Conservation (phyloP, 805 yeast species). For the Candida lessepsii region DNA sequence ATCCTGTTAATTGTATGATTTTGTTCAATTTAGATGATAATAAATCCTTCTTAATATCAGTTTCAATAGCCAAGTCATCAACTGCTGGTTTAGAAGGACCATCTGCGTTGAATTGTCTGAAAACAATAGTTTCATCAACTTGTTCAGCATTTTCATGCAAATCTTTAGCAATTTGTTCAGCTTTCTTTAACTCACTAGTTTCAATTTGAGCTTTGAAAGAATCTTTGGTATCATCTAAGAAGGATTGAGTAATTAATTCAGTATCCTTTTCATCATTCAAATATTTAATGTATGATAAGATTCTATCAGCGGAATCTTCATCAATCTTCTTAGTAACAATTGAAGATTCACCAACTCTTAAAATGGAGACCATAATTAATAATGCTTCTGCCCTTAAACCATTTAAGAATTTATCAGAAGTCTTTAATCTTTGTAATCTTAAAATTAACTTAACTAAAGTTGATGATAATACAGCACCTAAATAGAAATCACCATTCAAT, state of each 20-base stretch:
- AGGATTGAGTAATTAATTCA: conserved; percentile 60
- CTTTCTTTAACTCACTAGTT: conserved; percentile 56
- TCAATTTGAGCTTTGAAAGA: conserved; percentile 77
- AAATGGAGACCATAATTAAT: conserved; percentile 85
- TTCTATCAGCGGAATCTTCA: conserved; percentile 96
- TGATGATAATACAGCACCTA: conserved; percentile 83
- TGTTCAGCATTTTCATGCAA: conserved; percentile 65
- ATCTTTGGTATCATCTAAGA: conserved; percentile 81
- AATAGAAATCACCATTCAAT: conserved; percentile 84
- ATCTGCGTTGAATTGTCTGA: conserved; percentile 70
- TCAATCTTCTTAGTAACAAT: conserved; percentile 75
- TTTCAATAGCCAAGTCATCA: conserved; percentile 61
- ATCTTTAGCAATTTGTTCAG: conserved; percentile 54
- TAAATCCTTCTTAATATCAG: conserved; percentile 52
- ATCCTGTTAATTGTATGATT: conserved; percentile 94
- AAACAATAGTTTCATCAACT: conserved; percentile 73
- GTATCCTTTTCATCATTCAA: conserved; percentile 63
- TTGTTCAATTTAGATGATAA: conserved; percentile 79
- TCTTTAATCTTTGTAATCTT: conserved; percentile 60
- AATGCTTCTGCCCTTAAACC: conserved; percentile 94
- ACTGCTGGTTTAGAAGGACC: conserved; percentile 27
- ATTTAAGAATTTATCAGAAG: conserved; percentile 59
- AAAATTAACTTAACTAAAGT: conserved; percentile 86
- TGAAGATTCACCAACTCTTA: conserved; percentile 80
- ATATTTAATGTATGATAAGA: conserved; percentile 79